Evolutionary conservation across 805 yeast genomes (phyloP), one percentile per base, ranked within the genome.

Genomic region (Danielia oregonensis): DNA sequence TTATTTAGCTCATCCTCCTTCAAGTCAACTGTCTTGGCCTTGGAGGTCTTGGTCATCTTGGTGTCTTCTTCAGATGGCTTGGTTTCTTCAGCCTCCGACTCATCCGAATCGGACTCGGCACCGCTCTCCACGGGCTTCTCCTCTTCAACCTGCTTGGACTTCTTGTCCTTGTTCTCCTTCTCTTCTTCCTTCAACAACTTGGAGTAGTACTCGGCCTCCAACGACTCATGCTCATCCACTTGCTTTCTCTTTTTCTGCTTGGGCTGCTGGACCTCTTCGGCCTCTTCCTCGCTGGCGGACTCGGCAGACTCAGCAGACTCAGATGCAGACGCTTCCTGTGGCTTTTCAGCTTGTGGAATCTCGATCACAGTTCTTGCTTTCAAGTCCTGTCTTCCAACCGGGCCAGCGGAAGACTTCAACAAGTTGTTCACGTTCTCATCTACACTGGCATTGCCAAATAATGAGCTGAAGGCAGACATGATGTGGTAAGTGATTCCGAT

Each of bases 1-100:
- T 86, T 85, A 47, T 76, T 85, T 31, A 84, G 65, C 55, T 87
- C 95, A n/a, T 63, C 63, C 42, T 78, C 81, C 54, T 80, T 80
- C 40, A 82, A 59, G 59, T 82, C 82, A 29, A 79, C 49, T 3
- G 64, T 59, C 44, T 69, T 72, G 24, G 84, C 82, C 2, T 51
- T 51, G 17, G 45, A 47, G 10, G 44, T 13, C 32, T 49, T 35
- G 10, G 29, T 24, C 14, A 37, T 17, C 25, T 42, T 41, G 4
- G 39, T 33, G 16, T 31, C 30, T 6, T 13, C 28, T n/a, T 35
- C 37, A n/a, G n/a, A n/a, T n/a, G n/a, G n/a, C n/a, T 35, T 35
- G 14, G 18, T 39, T 10, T 51, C 59, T 3, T 40, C 44, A 32
- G 39, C 43, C 26, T 40, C 46, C 16, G 36, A 42, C 11, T 32